Percentiles rank a stretch among this genome's conserved stretches.
These are phyloP conservation scores for Nemania serpens DNA, from an alignment of 2,329 filamentous ascomycete genomes.

Conservation along the genomic window DNA sequence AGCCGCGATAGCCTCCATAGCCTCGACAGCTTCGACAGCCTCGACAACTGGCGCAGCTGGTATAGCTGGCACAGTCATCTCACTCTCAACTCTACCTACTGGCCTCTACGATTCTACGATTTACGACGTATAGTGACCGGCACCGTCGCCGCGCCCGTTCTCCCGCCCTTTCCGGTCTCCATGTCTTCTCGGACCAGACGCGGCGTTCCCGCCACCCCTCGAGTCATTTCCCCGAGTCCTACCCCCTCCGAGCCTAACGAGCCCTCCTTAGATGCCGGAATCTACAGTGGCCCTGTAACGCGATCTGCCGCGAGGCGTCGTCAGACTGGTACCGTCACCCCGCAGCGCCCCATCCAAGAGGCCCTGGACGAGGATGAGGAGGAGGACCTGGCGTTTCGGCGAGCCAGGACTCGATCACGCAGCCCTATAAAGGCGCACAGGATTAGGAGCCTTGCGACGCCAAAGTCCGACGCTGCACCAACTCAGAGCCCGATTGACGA, in stretches of 20 bases:
- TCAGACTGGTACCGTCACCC: constrained; percentile 50
- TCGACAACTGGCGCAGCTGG: background rate
- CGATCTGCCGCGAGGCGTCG: constrained; percentile 71
- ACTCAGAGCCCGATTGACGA: constrained; percentile 40
- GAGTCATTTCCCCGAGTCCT: constrained; percentile 88
- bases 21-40: constrained; percentile 44
- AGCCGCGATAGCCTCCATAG: constrained; percentile 30
- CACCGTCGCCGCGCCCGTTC: constrained; percentile 57
- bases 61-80: constrained; percentile 42
- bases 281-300: constrained; percentile 74
- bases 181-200: constrained; percentile 58
- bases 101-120: constrained; percentile 54
- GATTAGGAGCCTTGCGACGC: constrained; percentile 57
- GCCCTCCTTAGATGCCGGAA: constrained; percentile 55
- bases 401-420: constrained; percentile 72
- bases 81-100: constrained; percentile 47
- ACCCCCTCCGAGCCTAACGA: constrained; percentile 64
- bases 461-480: constrained; percentile 45
- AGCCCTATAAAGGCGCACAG: constrained; percentile 64
- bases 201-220: constrained; percentile 75
- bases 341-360: constrained; percentile 65
- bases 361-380: constrained; percentile 58
- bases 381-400: constrained; percentile 58
- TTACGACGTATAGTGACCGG: constrained; percentile 60
- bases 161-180: constrained; percentile 62